Evolutionary conservation across 495 filamentous ascomycete species (phyloP), one percentile per base, ranked within the genome.

Genomic region (Aspergillus avenaceus): DNA sequence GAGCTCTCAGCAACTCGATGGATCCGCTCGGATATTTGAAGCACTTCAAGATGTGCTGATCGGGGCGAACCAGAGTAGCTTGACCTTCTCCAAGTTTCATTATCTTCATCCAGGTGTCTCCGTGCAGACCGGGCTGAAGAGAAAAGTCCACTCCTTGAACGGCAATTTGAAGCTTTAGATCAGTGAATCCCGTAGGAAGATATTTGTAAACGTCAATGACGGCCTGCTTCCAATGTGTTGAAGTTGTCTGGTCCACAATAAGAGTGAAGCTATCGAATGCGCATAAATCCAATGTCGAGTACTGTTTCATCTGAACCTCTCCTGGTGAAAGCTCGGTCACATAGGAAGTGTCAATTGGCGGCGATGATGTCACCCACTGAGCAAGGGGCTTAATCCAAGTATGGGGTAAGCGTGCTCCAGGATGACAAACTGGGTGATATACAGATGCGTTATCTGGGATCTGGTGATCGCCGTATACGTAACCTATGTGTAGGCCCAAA

Each of bases 401-500:
- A 53, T 70, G 64, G 8, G 66, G 64, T 6, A 70, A 52, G n/a
- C 66, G 45, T 23, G 63, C 63, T 13, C 66, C 64, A 2, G 58
- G 49, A 0, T 49, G 41, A 41, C 62, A 67, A 5, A 46, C 32
- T 9, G 62, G 55, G 8, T 41, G 23, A 31, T 56, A 67, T 0
- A 53, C 25, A 2, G 62, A 69, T 8, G 64, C 65, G 41, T 59
- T 54, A 3, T 28, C 8, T 2, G 67, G 67, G 13, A 59, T 62
- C n/a, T 54, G 26, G 1, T 11, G 16, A 29, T 62, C 54, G 1
- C 66, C 69, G 43, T 72, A 67, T 0, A 69, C 42, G 31, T 69
- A 70, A 14, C 65, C 65, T 31, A 72, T 65, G 37, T 72, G 69
- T 0, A 72, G 52, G 1, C 60, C 55, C 7, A 69, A 58, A 21